phyloP scores from a whole-genome alignment of 2,329 filamentous ascomycete species.

The Botrytis tulipae region DNA sequence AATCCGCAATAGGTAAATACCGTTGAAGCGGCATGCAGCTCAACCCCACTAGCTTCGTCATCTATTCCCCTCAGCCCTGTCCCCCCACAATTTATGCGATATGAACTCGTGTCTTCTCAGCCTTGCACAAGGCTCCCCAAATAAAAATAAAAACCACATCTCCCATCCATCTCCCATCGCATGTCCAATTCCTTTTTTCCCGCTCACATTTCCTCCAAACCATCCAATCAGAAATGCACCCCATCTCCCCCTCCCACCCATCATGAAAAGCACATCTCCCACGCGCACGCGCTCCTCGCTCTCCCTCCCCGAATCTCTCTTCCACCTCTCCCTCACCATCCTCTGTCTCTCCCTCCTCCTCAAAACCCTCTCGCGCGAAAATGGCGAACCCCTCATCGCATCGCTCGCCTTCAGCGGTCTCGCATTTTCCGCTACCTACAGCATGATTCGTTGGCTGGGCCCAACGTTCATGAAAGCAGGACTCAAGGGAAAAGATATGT shows the following conservation, averaged over 20 bases:
- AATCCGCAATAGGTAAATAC: neutral
- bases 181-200: neutral
- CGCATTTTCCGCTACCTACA: slow-evolving; percentile 78
- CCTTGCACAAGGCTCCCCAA: slow-evolving; percentile 16
- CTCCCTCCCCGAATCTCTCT: slow-evolving; percentile 51
- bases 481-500: slow-evolving; percentile 85
- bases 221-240: neutral
- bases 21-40: slow-evolving; percentile 12
- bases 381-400: slow-evolving; percentile 85
- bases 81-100: slow-evolving; percentile 7
- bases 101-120: slow-evolving; percentile 21
- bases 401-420: slow-evolving; percentile 83
- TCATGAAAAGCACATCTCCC: slow-evolving; percentile 8
- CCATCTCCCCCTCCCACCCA: neutral
- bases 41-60: slow-evolving; percentile 16
- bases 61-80: neutral
- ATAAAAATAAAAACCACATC: slow-evolving; percentile 11
- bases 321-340: slow-evolving; percentile 60
- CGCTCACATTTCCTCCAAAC: neutral
- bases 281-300: slow-evolving; percentile 40
- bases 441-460: slow-evolving; percentile 90
- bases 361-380: slow-evolving; percentile 66
- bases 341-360: slow-evolving; percentile 62
- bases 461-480: slow-evolving; percentile 84
- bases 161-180: too few relatives aligned